Evolutionary conservation across 78 protist genomes (phyloP).

Genomic region (slime mould (Dictyostelium discoideum)): dicty_2.7 NC_007089.4:105001-105500

Average conservation of each 20-base stretch:
- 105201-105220: slow-evolving; percentile 64
- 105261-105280: slow-evolving; percentile 77
- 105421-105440: slow-evolving; percentile 61
- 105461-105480: slow-evolving; percentile 66
- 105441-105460: slow-evolving; percentile 74
- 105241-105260: slow-evolving; percentile 65
- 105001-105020: slow-evolving; percentile 62
- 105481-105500: slow-evolving; percentile 33
- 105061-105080: slow-evolving; percentile 62
- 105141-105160: slow-evolving; percentile 70
- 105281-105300: slow-evolving; percentile 73
- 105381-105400: slow-evolving; percentile 64
- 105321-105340: slow-evolving; percentile 77
- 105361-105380: slow-evolving; percentile 71
- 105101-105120: slow-evolving; percentile 57
- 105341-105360: slow-evolving; percentile 34
- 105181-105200: slow-evolving; percentile 70
- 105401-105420: slow-evolving; percentile 55
- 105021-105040: slow-evolving; percentile 67
- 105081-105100: slow-evolving; percentile 58
- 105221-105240: slow-evolving; percentile 50
- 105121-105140: slow-evolving; percentile 77
- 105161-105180: slow-evolving; percentile 71
- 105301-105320: slow-evolving; percentile 75
- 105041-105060: slow-evolving; percentile 67